Evolutionary conservation across 352 stramenopile genomes (phyloP), one percentile per base, ranked within the genome.

Genomic region (Phytophthora ohioensis): DNA sequence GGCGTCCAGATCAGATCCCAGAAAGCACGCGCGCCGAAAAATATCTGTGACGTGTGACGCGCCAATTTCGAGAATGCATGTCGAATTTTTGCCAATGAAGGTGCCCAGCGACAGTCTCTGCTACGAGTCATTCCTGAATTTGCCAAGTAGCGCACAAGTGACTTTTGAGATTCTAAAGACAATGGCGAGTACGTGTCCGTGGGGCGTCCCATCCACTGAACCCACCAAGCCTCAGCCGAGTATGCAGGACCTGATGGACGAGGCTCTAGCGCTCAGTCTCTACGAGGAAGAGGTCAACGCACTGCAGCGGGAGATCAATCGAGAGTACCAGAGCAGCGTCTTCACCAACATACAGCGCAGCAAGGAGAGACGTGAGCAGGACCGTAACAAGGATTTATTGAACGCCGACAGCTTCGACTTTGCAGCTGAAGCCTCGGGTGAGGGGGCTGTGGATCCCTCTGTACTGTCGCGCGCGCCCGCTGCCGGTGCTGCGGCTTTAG

Each of bases 231-330:
- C 69, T 1, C 69, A 76, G 53, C 57, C 64, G 27, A 78, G 66
- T 17, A 82, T 92, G 73, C 84, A 92, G 61, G 79, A 86, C 21
- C 79, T 92, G 53, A 92, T 92, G 76, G 84, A 92, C 68, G 84
- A 92, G 60, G 84, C 76, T n/a, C 51, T 91, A 15, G 84, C 84
- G 21, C 71, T 79, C 27, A 81, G 85, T 64, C 73, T 92, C 4
- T 88, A 90, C 63, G 84, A 92, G 49, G 69, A 88, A 35, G 84
- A 92, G 52, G 80, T 83, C 30, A 76, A 63, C 11, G 64, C 69
- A 2, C 51, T 90, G 5, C 69, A 85, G 45, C 67, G 57, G 0
- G 69, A 88, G 49, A 68, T 83, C 8, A 82, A 84, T 45, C 61
- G 77, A 7, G 77, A 77, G 60, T 79, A 67, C 56, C 65, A 69